phyloP scores from a whole-genome alignment of 495 filamentous ascomycete species.

The Hapsidospora chrysogenum region DNA sequence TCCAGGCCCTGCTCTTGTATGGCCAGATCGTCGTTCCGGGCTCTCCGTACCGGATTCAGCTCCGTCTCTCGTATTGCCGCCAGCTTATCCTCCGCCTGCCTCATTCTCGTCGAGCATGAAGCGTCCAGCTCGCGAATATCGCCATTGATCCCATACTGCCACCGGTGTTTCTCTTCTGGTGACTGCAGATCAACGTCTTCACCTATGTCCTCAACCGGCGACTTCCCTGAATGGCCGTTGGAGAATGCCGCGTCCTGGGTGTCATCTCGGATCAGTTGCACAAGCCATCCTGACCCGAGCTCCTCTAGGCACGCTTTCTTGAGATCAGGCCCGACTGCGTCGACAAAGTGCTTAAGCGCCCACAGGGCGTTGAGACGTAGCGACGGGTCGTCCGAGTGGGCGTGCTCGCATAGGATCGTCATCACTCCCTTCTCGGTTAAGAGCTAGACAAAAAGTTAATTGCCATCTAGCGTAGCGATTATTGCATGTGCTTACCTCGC shows the following conservation, averaged over 20 bases:
- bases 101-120: background rate
- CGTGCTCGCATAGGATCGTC: constrained; percentile 66
- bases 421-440: constrained; percentile 64
- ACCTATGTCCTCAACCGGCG: constrained; percentile 31
- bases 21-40: constrained; percentile 59
- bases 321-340: constrained; percentile 43
- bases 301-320: constrained; percentile 64
- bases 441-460: constrained; percentile 27
- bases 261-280: constrained; percentile 51
- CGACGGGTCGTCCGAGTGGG: constrained; percentile 54
- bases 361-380: constrained; percentile 71
- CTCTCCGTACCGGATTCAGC: constrained; percentile 36
- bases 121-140: constrained; percentile 5
- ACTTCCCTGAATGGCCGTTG: constrained; percentile 11
- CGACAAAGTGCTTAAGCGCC: constrained; percentile 81
- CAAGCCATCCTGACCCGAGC: constrained; percentile 62
- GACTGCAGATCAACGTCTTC: constrained; percentile 44
- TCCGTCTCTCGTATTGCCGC: constrained; percentile 37
- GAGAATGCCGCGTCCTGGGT: constrained; percentile 31
- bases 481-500: constrained; percentile 37
- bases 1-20: constrained; percentile 85
- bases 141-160: constrained; percentile 10
- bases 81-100: constrained; percentile 27
- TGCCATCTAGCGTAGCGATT: constrained; percentile 1
- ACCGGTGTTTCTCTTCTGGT: constrained; percentile 11